Evolutionary conservation across 257 asterid genomes (phyloP).

Genomic region (Verbascum thapsus): DNA sequence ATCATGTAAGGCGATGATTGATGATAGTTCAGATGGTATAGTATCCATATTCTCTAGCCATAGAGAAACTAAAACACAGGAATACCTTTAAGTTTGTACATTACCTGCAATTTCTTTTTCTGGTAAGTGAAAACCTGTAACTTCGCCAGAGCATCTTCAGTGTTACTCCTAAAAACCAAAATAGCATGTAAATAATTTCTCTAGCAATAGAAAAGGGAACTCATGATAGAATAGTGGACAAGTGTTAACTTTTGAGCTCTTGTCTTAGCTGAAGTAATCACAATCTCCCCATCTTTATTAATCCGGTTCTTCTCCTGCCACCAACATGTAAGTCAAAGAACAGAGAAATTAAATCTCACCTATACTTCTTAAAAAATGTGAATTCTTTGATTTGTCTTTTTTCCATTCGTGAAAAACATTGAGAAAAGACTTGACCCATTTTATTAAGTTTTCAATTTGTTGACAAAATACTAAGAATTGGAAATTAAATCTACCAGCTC

Average conservation of each 20-base stretch:
- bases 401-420: no score
- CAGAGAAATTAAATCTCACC: not conserved
- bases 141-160: constrained; percentile 83
- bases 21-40: constrained; percentile 27
- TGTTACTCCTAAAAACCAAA: constrained; percentile 62
- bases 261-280: constrained; percentile 84
- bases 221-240: constrained; percentile 20
- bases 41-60: not conserved
- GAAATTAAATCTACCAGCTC: no score
- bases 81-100: constrained; percentile 11
- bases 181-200: constrained; percentile 25
- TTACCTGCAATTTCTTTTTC: constrained; percentile 49
- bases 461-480: no score
- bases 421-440: no score
- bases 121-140: constrained; percentile 67
- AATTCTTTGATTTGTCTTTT: no score
- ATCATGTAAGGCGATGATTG: no score
- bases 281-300: constrained; percentile 87
- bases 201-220: constrained; percentile 21
- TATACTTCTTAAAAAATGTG: no score
- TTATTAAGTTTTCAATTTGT: no score
- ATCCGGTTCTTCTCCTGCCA: constrained; percentile 87
- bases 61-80: not conserved
- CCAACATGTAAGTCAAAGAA: constrained; percentile 15
- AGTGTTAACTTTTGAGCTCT: constrained; percentile 75